phyloP scores from a whole-genome alignment of 2,329 filamentous ascomycete species.

The Pseudogymnoascus pannorum region DNA sequence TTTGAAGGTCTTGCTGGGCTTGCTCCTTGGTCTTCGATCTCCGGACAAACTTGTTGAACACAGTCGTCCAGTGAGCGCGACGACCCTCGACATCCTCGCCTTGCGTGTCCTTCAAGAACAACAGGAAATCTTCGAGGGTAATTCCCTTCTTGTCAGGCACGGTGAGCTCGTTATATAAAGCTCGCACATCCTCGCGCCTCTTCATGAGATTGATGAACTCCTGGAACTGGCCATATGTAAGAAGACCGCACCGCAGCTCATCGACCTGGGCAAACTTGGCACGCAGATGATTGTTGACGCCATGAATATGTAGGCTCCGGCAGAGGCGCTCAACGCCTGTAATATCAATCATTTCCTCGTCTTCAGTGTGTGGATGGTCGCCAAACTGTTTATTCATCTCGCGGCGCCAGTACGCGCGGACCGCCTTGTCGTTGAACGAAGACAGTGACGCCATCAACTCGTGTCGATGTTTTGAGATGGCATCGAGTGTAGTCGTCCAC shows the following conservation, averaged over 20 bases:
- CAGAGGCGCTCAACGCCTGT: conserved; percentile 76
- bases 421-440: conserved; percentile 73
- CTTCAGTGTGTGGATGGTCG: conserved; percentile 41
- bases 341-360: conserved; percentile 68
- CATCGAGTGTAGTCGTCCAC: conserved; percentile 79
- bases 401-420: conserved; percentile 76
- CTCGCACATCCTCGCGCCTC: conserved; percentile 70
- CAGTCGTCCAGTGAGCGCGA: conserved; percentile 56
- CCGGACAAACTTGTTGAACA: conserved; percentile 64
- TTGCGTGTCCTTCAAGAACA: conserved; percentile 68
- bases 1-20: conserved; percentile 35
- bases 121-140: conserved; percentile 64
- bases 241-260: conserved; percentile 50
- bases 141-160: conserved; percentile 56
- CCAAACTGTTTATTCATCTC: conserved; percentile 68
- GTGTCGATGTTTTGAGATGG: conserved; percentile 77
- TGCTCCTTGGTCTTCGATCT: conserved; percentile 44
- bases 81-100: conserved; percentile 66
- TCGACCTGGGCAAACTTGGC: conserved; percentile 70
- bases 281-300: conserved; percentile 65
- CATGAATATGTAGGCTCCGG: conserved; percentile 86
- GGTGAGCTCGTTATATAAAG: conserved; percentile 60
- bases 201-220: conserved; percentile 78
- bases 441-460: conserved; percentile 86
- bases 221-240: conserved; percentile 77